A percentile compares a stretch with the other conserved stretches of the same genome.
Conservation (phyloP, 2,329 filamentous ascomycete genomes). For the Ophiostoma tasmaniense region DNA sequence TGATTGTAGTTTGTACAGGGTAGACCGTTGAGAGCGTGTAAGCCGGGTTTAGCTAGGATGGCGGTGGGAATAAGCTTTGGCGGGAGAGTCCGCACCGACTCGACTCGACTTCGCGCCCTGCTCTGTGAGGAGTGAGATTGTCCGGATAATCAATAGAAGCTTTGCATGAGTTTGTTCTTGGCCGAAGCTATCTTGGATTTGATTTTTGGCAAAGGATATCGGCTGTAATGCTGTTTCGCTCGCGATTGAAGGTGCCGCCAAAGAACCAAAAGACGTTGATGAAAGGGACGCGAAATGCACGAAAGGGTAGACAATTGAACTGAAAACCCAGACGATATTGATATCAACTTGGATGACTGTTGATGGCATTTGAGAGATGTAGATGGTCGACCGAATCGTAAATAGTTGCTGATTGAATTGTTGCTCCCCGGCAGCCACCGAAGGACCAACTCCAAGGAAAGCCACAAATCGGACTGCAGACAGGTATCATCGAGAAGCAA, state of each 20-base stretch:
- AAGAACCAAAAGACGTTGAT: background rate
- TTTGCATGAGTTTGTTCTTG: background rate
- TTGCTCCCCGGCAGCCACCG: background rate
- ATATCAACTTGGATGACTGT: background rate
- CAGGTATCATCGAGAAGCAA: background rate
- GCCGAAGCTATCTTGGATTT: background rate
- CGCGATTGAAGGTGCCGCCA: background rate
- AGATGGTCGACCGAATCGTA: too few relatives aligned
- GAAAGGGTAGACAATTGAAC: too few relatives aligned
- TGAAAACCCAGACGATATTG: background rate
- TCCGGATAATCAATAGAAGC: background rate
- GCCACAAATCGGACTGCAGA: background rate
- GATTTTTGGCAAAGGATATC: background rate
- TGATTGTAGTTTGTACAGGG: background rate
- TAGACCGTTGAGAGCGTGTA: background rate
- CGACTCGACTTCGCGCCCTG: background rate
- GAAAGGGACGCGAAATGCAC: too few relatives aligned
- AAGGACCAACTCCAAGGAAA: background rate
- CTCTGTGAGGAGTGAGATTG: background rate
- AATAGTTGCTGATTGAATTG: background rate
- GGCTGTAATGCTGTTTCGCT: background rate
- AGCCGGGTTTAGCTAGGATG: background rate
- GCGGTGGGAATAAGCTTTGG: background rate
- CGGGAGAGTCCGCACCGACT: background rate
- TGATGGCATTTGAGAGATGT: background rate